Evolutionary conservation across 768 basidiomycete genomes (phyloP), one percentile per base, ranked within the genome.

Genomic region (Rhizopogon rudus): DNA sequence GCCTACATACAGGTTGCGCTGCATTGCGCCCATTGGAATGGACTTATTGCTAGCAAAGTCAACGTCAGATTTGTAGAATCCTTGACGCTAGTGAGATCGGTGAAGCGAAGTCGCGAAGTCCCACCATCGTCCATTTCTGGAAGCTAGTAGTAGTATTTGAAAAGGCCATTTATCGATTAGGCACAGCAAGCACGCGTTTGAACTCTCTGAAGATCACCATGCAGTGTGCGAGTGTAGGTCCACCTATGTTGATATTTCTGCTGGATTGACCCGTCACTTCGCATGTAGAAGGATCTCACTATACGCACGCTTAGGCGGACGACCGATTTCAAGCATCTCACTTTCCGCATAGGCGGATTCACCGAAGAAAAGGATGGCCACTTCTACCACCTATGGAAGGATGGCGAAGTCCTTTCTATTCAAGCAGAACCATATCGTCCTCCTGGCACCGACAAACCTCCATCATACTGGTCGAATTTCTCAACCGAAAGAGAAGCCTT

Each of bases 191-290:
- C 9, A 33, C 46, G 48, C 22, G 33, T 49, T 49, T 35, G 46
- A 44, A n/a, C 56, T 49, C 39, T 51, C 56, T 33, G 31, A 13
- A 45, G 25, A 28, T 48, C 17, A 44, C 17, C 41, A 71, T 69
- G 69, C 64, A 71, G 14, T 71, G 61, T 62, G 51, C 53, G 12
- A 60, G 59, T 54, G 68, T 71, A 58, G 65, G 68, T 71, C 64
- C 67, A 55, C 1, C 25, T 31, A 17, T 35, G 20, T 35, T 35
- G 20, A 20, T 10, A 3, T 40, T 55, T 40, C n/a, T 53, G 48
- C 29, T n/a, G 4, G 20, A 49, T 17, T 49, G 22, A 49, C 35
- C 12, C 35, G 14, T 16, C 35, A 16, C 12, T 5, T 37, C 5
- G 2, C 35, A 35, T 37, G 16, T 10, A 69, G 69, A 37, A 60